Conservation (phyloP, 1,284 basidiomycete genomes). For the Tilletia caries region DNA sequence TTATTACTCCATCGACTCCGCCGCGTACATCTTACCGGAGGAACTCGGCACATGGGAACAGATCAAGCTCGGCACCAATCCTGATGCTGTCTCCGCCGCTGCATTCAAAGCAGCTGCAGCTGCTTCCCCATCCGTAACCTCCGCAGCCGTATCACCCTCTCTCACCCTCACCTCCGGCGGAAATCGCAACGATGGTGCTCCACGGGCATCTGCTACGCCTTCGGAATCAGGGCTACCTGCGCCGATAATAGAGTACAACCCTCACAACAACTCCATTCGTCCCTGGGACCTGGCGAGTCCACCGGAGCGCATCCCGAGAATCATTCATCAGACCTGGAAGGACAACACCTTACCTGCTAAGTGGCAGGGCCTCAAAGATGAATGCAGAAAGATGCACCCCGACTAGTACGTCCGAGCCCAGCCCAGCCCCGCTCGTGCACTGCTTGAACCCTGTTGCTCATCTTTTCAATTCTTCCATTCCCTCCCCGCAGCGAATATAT, state of each 20-base stretch:
- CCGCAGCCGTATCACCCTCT: neutral
- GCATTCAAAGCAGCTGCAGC: neutral
- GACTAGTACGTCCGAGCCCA: too few relatives aligned
- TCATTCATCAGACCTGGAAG: slow-evolving; percentile 99
- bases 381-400: slow-evolving; percentile 57
- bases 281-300: slow-evolving; percentile 17
- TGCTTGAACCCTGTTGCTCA: neutral
- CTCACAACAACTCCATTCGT: neutral
- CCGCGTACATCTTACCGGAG: slow-evolving; percentile 39
- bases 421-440: too few relatives aligned
- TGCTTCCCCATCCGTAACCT: neutral
- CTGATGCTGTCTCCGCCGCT: slow-evolving; percentile 25
- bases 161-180: neutral
- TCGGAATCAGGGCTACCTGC: neutral
- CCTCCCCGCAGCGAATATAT: slow-evolving; percentile 72
- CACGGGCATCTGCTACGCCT: neutral
- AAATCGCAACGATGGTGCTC: neutral
- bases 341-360: slow-evolving; percentile 75
- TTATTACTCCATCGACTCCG: slow-evolving; percentile 71
- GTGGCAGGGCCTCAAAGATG: slow-evolving; percentile 64
- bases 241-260: neutral
- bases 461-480: neutral
- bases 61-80: slow-evolving; percentile 34
- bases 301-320: slow-evolving; percentile 67
- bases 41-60: slow-evolving; percentile 50